Evolutionary conservation across 2,329 filamentous ascomycete genomes (phyloP), one percentile per base, ranked within the genome.

Genomic region (Tolypocladium ophioglossoides): DNA sequence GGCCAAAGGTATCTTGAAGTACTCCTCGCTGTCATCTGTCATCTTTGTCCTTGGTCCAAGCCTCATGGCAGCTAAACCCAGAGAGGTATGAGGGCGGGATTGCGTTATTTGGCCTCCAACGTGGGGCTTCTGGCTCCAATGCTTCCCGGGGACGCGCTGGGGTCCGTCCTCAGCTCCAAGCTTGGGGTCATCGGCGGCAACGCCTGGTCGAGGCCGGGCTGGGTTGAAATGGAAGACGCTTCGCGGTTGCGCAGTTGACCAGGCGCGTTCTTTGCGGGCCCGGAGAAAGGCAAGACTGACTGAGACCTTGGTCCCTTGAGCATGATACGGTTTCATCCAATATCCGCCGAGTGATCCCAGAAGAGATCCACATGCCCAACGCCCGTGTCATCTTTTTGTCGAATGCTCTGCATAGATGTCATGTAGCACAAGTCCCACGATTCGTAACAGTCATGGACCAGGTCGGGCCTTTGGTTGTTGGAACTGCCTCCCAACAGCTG

Each of bases 21-120:
- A 61, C 56, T 20, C 56, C 44, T 32, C 27, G 5, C 18, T 32
- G 24, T 52, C 61, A 52, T 51, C 51, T 63, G 56, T 61, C 57
- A 64, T 54, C 56, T 62, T 56, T 54, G 37, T 53, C 55, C 54
- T 57, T 55, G 44, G 51, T 56, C 50, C 55, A 54, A 57, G 54
- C 54, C 47, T 51, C 44, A 32, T 50, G 46, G 27, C 24, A 41
- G 41, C 61, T 63, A 64, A 55, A 37, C 59, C 57, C 27, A 52
- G 56, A 62, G 54, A 51, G 59, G 63, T 53, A 60, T 61, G 54
- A 56, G 54, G 52, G 57, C 35, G 44, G 51, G 48, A 56, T 52
- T 57, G 58, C 59, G 58, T 54, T 61, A 59, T 58, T 62, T 56
- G 54, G 40, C 53, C 24, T 22, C 41, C 40, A 24, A 30, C 46